phyloP scores from a whole-genome alignment of 169 alveolate genomes.

The Plasmodium fragile region DNA sequence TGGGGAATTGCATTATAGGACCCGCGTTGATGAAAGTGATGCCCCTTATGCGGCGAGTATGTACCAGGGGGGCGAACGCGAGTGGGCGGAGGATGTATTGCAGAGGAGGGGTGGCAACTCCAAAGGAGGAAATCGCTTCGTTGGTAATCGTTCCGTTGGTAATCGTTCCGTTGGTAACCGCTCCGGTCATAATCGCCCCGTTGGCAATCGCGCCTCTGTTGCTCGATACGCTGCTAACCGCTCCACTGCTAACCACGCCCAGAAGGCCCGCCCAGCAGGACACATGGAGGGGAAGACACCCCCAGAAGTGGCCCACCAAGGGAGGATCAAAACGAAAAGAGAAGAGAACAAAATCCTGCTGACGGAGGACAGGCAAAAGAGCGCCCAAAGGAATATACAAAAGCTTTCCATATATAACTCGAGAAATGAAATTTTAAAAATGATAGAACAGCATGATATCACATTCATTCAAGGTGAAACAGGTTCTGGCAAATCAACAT shows the following conservation, averaged over 20 bases:
- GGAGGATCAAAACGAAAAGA: not conserved
- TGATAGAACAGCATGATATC: constrained; percentile 87
- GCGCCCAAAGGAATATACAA: constrained; percentile 36
- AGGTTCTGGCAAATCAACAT: constrained; percentile 91
- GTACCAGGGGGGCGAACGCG: not conserved
- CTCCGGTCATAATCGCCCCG: not conserved
- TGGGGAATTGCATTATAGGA: not conserved
- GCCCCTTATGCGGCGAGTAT: not conserved
- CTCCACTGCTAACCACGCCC: not conserved
- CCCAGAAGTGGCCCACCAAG: not conserved
- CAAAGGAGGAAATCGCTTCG: not conserved
- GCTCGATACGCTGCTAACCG: not conserved
- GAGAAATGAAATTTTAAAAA: constrained; percentile 11
- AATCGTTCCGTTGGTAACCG: not conserved
- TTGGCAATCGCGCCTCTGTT: not conserved
- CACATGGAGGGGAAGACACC: not conserved
- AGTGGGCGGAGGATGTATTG: too few species aligned
- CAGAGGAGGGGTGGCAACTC: too few species aligned
- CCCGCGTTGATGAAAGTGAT: not conserved
- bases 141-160: not conserved
- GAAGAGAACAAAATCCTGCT: not conserved
- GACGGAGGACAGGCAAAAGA: constrained; percentile 26
- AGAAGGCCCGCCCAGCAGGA: not conserved
- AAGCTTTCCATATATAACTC: constrained; percentile 29
- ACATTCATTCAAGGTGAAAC: constrained; percentile 94